Evolutionary conservation across 202 grass and related monocot species (phyloP).

Genomic region (Schoenoplectus triqueter): DNA sequence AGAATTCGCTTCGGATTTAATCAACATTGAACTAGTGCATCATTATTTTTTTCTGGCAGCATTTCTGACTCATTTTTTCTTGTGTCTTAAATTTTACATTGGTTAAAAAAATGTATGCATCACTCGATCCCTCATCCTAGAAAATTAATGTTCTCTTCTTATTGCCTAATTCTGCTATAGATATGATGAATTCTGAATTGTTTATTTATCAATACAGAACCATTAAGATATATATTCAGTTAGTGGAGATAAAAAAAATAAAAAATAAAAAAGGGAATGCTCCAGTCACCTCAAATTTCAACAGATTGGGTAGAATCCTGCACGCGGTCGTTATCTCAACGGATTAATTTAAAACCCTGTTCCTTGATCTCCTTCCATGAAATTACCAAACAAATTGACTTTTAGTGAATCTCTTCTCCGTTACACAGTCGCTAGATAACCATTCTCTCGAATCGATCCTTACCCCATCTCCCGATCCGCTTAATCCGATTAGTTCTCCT

Average conservation of each 20-base stretch:
- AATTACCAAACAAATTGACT: slow-evolving; percentile 25
- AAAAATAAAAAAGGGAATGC: neutral
- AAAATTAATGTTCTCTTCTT: too few relatives aligned
- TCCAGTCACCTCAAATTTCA: neutral
- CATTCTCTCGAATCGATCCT: too few relatives aligned
- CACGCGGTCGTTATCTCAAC: neutral
- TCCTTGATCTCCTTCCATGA: neutral
- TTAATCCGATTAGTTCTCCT: neutral
- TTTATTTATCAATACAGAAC: too few relatives aligned
- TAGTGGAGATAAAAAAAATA: neutral
- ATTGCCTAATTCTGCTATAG: too few relatives aligned
- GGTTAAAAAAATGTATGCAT: too few relatives aligned
- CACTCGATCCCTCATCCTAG: too few relatives aligned
- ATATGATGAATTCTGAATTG: too few relatives aligned
- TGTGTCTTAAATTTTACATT: too few relatives aligned
- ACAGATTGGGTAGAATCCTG: slow-evolving; percentile 2
- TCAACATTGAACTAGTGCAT: too few relatives aligned
- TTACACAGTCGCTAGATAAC: neutral
- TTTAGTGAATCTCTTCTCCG: neutral
- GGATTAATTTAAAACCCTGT: neutral
- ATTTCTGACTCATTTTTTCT: too few relatives aligned
- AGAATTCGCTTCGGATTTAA: too few relatives aligned
- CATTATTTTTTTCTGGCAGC: too few relatives aligned
- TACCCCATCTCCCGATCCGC: neutral
- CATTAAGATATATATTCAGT: neutral